These are phyloP conservation scores for Phycomyces nitens DNA, from an alignment of 192 early-diverging fungal species.

Conservation along the genomic window DNA sequence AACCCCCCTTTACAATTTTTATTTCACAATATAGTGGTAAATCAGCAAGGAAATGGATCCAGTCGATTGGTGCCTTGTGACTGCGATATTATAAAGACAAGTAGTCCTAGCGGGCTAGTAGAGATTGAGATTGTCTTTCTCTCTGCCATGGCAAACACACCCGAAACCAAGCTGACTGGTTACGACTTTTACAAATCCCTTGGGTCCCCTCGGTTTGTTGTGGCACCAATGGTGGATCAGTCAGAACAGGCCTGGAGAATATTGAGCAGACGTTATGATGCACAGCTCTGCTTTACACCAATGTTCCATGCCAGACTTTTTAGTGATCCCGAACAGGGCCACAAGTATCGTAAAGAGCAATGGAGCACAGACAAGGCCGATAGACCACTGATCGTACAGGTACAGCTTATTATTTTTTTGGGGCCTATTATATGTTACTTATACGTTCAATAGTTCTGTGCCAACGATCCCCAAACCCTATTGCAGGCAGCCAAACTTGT, in stretches of 20 bases:
- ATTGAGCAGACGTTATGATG: conserved; percentile 80
- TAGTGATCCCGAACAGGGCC: conserved; percentile 49
- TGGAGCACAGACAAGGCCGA: conserved; percentile 70
- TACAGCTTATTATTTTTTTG: conserved; percentile 12
- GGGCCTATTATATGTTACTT: neutral
- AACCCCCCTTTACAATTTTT: no score
- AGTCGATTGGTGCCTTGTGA: no score
- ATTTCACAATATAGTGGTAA: no score
- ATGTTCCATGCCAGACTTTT: conserved; percentile 96
- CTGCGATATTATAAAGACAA: no score
- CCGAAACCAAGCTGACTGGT: conserved; percentile 59
- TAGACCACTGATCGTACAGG: conserved; percentile 81
- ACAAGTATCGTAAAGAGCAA: conserved; percentile 70
- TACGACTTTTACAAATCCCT: conserved; percentile 81
- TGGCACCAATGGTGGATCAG: conserved; percentile 98
- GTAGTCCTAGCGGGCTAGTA: no score
- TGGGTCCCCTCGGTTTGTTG: conserved; percentile 69
- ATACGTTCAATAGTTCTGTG: conserved; percentile 75
- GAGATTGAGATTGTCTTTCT: no score
- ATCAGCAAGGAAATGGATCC: no score
- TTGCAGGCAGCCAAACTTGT: conserved; percentile 81
- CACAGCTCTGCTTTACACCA: conserved; percentile 92
- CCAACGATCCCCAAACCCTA: conserved; percentile 86
- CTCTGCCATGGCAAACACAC: neutral
- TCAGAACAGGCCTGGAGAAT: conserved; percentile 95